Evolutionary conservation across 306 rosid genomes (phyloP).

Genomic region (Dicorynia guianensis): DNA sequence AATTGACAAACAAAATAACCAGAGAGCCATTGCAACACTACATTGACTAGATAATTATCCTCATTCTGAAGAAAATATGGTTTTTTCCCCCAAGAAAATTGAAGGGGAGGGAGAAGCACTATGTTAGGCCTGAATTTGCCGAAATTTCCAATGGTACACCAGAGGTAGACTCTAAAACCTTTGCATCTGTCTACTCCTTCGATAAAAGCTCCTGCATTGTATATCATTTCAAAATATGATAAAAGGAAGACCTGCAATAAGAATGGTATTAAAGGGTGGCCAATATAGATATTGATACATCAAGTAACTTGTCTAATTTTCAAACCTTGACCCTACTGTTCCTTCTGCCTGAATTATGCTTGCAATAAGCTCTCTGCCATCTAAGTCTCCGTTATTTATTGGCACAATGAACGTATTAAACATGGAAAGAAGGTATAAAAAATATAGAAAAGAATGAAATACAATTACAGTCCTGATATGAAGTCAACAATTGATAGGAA

Average conservation of each 20-base stretch:
- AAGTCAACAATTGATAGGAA: conserved; percentile 13
- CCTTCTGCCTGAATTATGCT: conserved; percentile 71
- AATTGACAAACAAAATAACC: background rate
- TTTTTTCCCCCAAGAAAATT: background rate
- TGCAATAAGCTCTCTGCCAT: conserved; percentile 84
- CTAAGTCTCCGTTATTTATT: conserved; percentile 88
- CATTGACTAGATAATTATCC: background rate
- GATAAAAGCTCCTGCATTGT: conserved; percentile 76
- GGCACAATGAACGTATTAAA: conserved; percentile 78
- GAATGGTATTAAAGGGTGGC: background rate
- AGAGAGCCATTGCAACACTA: background rate
- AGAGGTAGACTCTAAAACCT: conserved; percentile 69
- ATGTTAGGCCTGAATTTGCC: conserved; percentile 38
- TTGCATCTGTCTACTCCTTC: conserved; percentile 70
- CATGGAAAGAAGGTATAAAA: conserved; percentile 20
- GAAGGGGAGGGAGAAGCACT: conserved; percentile 8
- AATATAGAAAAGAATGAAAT: background rate
- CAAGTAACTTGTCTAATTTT: conserved; percentile 30
- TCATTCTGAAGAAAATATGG: conserved; percentile 14
- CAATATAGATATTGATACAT: background rate
- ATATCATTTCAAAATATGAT: conserved; percentile 40
- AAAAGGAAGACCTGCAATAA: conserved; percentile 15
- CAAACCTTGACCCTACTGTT: conserved; percentile 83
- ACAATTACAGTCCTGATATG: conserved; percentile 14
- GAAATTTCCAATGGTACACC: conserved; percentile 70